phyloP scores from a whole-genome alignment of 2,329 filamentous ascomycete species.

The Ophiostoma triangulosporum region DNA sequence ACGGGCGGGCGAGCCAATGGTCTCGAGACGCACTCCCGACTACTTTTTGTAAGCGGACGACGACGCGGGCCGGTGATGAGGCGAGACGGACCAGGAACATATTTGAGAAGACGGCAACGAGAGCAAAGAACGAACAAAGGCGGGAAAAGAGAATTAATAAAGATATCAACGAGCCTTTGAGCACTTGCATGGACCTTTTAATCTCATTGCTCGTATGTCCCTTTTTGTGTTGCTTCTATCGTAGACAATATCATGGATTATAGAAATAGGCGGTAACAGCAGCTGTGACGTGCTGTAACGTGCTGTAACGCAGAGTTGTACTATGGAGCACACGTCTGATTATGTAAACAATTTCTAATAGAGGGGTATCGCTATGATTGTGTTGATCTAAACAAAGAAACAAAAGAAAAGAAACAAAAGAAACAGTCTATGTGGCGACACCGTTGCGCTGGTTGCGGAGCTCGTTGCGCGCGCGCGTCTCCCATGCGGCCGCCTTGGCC shows the following conservation, averaged over 20 bases:
- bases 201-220: background rate
- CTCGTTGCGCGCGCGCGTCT: background rate
- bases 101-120: background rate
- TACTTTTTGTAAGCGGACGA: conserved; percentile 7
- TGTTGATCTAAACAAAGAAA: background rate
- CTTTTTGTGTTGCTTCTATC: background rate
- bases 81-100: background rate
- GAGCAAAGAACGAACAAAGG: background rate
- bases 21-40: conserved; percentile 59
- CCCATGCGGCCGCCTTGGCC: background rate
- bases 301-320: too few relatives aligned
- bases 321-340: too few relatives aligned
- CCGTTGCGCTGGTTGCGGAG: conserved; percentile 1
- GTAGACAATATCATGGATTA: background rate
- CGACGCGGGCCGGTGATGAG: background rate
- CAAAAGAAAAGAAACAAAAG: background rate
- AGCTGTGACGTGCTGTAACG: too few relatives aligned
- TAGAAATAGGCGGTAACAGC: background rate
- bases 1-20: conserved; percentile 94
- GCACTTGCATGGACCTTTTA: background rate
- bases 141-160: background rate
- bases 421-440: background rate
- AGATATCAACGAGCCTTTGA: background rate
- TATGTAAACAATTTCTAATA: too few relatives aligned
- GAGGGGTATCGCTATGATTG: background rate